Evolutionary conservation across 2,329 filamentous ascomycete genomes (phyloP).

Genomic region (Pseudocercospora cruenta): DNA sequence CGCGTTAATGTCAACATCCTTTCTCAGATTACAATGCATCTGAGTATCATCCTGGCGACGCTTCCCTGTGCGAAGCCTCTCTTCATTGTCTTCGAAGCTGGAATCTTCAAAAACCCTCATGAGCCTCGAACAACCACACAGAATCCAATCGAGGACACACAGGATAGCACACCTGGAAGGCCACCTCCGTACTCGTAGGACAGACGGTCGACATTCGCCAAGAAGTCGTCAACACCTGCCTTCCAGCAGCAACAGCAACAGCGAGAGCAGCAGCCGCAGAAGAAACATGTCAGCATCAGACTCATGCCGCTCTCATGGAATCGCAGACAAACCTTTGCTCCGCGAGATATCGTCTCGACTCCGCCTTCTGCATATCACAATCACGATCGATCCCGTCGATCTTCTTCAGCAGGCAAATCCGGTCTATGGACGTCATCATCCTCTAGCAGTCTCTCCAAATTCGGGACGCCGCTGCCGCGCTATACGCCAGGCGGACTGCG

Average conservation of each 20-base stretch:
- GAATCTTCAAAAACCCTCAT: constrained; percentile 21
- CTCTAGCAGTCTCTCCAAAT: constrained; percentile 1
- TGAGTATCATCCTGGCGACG: constrained; percentile 36
- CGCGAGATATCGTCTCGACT: neutral
- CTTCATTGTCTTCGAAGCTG: constrained; percentile 29
- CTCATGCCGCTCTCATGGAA: constrained; percentile 16
- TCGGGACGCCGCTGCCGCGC: neutral
- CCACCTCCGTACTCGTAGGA: constrained; percentile 13
- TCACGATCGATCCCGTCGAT: constrained; percentile 3
- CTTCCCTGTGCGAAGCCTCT: constrained; percentile 38
- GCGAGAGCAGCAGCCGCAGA: neutral
- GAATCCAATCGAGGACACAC: neutral
- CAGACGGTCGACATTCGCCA: constrained; percentile 19
- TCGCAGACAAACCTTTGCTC: constrained; percentile 18
- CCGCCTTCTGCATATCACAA: neutral
- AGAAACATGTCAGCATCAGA: constrained; percentile 8
- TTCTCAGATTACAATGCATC: constrained; percentile 32
- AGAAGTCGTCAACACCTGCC: constrained; percentile 4
- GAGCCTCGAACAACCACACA: neutral
- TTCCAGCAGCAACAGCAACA: neutral
- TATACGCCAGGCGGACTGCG: neutral
- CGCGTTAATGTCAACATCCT: constrained; percentile 29
- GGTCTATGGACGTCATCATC: constrained; percentile 1
- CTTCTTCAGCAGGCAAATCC: constrained; percentile 11
- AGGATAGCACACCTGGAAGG: neutral